phyloP scores from a whole-genome alignment of 495 filamentous ascomycete genomes.

The Trichocladium antarcticum region DNA sequence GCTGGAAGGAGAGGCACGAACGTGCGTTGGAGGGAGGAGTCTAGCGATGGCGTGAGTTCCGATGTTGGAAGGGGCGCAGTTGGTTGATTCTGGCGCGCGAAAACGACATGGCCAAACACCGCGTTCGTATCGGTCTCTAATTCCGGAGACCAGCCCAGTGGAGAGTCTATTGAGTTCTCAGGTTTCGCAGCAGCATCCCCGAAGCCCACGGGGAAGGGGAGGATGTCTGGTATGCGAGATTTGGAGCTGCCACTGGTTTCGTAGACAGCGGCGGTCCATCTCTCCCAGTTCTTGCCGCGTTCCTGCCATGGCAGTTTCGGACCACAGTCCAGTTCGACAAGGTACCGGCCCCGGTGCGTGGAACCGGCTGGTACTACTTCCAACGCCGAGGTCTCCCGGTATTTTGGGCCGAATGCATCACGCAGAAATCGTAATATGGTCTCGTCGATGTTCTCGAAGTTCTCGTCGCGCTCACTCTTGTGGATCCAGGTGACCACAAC shows the following conservation, averaged over 20 bases:
- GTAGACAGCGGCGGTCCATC: slow-evolving; percentile 20
- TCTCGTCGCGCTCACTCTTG: slow-evolving; percentile 8
- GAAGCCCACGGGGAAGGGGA: slow-evolving; percentile 8
- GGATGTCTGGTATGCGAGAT: not conserved
- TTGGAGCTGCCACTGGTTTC: too few species aligned
- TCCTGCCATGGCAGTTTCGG: slow-evolving; percentile 36
- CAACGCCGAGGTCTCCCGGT: slow-evolving; percentile 14
- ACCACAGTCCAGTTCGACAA: slow-evolving; percentile 16
- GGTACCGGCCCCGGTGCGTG: slow-evolving; percentile 13
- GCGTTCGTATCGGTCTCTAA: slow-evolving; percentile 25
- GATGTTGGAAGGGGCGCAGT: slow-evolving; percentile 17
- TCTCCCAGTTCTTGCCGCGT: slow-evolving; percentile 30
- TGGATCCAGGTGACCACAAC: slow-evolving; percentile 34
- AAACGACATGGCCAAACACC: slow-evolving; percentile 34
- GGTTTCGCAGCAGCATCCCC: not conserved
- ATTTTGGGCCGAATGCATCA: slow-evolving; percentile 23
- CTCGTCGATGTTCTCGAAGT: slow-evolving; percentile 27
- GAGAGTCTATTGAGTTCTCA: not conserved
- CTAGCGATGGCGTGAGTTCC: not conserved
- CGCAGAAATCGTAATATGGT: slow-evolving; percentile 35
- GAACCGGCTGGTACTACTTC: not conserved
- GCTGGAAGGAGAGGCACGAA: slow-evolving; percentile 21
- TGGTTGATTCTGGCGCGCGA: slow-evolving; percentile 14
- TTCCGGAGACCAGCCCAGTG: slow-evolving; percentile 21
- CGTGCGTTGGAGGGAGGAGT: slow-evolving; percentile 11